Percentiles rank a stretch among this genome's conserved stretches.
phyloP scores from a whole-genome alignment of 768 basidiomycete genomes.

The Russula emetica region DNA sequence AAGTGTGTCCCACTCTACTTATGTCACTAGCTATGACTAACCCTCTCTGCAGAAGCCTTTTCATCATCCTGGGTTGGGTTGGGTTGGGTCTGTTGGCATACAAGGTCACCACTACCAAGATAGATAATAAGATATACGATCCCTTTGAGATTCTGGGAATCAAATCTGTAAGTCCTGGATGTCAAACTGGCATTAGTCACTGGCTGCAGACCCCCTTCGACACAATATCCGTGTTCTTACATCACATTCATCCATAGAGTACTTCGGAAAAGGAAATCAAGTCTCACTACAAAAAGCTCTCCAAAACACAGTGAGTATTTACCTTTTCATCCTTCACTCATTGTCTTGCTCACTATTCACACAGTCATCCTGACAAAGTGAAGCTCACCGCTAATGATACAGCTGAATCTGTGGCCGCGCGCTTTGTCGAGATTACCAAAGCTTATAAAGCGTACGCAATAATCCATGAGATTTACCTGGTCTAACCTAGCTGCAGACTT shows the following conservation, averaged over 20 bases:
- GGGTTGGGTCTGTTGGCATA: constrained; percentile 64
- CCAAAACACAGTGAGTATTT: constrained; percentile 67
- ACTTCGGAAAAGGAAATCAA: constrained; percentile 88
- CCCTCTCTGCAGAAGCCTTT: constrained; percentile 44
- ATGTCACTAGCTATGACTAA: neutral
- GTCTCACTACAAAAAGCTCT: constrained; percentile 89
- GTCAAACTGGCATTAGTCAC: neutral
- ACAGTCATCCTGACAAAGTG: constrained; percentile 96
- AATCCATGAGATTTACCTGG: neutral
- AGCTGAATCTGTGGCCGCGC: constrained; percentile 75
- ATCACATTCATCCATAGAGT: constrained; percentile 41
- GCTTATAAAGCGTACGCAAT: constrained; percentile 85
- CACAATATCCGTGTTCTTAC: neutral
- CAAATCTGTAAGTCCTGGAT: constrained; percentile 46
- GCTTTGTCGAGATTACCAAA: constrained; percentile 91
- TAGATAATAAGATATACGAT: constrained; percentile 75
- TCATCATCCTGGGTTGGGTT: constrained; percentile 71
- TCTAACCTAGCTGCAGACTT: constrained; percentile 44
- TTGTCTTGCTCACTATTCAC: neutral
- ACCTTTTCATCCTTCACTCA: neutral
- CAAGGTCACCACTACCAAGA: constrained; percentile 51
- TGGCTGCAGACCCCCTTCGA: neutral
- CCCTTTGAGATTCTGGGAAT: constrained; percentile 94
- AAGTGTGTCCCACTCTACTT: constrained; percentile 19
- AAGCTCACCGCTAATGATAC: constrained; percentile 78